Conservation (phyloP, 1,139 yeast species). For the Fermentozyma sake region DNA sequence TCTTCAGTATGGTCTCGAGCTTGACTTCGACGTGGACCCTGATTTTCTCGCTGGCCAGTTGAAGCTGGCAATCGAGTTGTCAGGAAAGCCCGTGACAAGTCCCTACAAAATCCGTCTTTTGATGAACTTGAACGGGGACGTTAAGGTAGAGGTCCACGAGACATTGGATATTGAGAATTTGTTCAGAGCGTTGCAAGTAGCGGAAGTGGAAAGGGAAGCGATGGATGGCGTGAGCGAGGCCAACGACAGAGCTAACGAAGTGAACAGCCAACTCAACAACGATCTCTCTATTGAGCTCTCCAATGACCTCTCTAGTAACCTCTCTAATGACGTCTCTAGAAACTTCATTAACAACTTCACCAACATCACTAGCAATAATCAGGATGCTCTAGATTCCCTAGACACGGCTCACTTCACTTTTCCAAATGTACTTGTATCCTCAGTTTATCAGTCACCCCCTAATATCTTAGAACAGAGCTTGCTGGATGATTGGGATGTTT, state of each 20-base stretch:
- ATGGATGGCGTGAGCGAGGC: slow-evolving; percentile 11
- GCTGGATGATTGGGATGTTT: slow-evolving; percentile 47
- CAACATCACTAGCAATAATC: too few relatives aligned
- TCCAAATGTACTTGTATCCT: too few relatives aligned
- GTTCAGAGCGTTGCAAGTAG: too few relatives aligned
- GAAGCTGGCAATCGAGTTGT: slow-evolving; percentile 32
- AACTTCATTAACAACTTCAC: too few relatives aligned
- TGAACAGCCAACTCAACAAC: too few relatives aligned
- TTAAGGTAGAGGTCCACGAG: slow-evolving; percentile 48
- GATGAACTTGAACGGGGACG: slow-evolving; percentile 43
- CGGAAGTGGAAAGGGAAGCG: slow-evolving; percentile 42
- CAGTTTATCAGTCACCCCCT: too few relatives aligned
- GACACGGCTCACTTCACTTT: slow-evolving; percentile 1
- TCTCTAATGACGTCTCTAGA: too few relatives aligned
- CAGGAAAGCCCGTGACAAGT: slow-evolving; percentile 20
- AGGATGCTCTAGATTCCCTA: too few relatives aligned
- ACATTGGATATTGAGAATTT: slow-evolving; percentile 34
- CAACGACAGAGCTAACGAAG: slow-evolving; percentile 22
- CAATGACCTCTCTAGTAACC: too few relatives aligned
- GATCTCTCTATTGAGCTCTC: too few relatives aligned
- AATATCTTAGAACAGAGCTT: too few relatives aligned
- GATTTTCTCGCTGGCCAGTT: slow-evolving; percentile 42
- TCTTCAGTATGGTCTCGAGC: slow-evolving; percentile 13
- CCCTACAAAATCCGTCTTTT: slow-evolving; percentile 62
- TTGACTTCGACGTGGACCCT: slow-evolving; percentile 34